A percentile compares a stretch with the other conserved stretches of the same genome.
phyloP scores from a whole-genome alignment of 1,284 basidiomycete species.

The Singerocomus inundabilis region DNA sequence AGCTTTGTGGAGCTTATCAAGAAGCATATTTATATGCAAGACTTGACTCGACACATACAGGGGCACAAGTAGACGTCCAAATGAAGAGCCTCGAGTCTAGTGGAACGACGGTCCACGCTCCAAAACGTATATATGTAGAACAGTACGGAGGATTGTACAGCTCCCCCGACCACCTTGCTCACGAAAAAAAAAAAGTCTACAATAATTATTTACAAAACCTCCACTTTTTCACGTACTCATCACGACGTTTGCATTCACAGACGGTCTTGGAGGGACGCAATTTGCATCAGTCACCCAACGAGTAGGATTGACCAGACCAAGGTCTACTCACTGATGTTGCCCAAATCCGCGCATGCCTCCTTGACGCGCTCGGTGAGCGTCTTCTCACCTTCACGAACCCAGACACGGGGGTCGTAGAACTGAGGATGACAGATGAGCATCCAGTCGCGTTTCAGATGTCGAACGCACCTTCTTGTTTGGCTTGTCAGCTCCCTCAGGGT shows the following conservation, averaged over 20 bases:
- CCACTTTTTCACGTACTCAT: not conserved
- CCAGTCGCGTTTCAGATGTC: not conserved
- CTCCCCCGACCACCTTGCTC: constrained; percentile 3
- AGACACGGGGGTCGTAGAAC: constrained; percentile 94
- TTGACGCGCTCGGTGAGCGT: constrained; percentile 86
- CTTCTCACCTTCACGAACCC: constrained; percentile 99
- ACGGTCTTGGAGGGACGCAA: constrained; percentile 18
- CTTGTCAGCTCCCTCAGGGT: constrained; percentile 91
- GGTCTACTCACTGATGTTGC: constrained; percentile 58
- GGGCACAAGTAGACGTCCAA: not conserved
- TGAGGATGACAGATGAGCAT: constrained; percentile 27
- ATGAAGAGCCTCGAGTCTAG: not conserved
- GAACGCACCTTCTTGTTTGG: constrained; percentile 90
- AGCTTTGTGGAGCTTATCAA: not conserved
- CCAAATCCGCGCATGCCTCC: constrained; percentile 89
- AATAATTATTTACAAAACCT: constrained; percentile 13
- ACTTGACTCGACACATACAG: not conserved
- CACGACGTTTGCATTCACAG: constrained; percentile 16
- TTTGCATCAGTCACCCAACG: not conserved
- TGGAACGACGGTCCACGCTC: not conserved
- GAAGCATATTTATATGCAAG: constrained; percentile 12
- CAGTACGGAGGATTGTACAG: constrained; percentile 5
- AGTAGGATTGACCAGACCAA: not conserved
- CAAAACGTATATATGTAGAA: not conserved
- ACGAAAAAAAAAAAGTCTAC: constrained; percentile 12